These are phyloP conservation scores for Aspergillus luchuensis DNA, from an alignment of 2,329 filamentous ascomycete species.

Conservation along the genomic window DNA sequence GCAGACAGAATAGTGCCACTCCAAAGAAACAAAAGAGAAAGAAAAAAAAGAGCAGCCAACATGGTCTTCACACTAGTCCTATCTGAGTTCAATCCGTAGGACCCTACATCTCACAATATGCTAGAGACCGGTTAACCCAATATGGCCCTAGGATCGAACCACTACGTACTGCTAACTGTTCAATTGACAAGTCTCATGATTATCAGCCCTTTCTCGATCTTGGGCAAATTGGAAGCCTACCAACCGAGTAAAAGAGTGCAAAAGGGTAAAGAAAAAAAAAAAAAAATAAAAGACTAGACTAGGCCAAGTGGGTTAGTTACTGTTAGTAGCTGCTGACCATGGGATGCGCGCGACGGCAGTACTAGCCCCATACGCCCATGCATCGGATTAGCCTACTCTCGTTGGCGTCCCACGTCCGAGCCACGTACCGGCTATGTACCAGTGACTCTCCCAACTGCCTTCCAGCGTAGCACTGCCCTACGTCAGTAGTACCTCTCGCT, in stretches of 20 bases:
- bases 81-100: not conserved
- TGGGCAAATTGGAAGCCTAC: not conserved
- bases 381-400: not conserved
- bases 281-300: too few species aligned
- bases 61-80: not conserved
- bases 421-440: not conserved
- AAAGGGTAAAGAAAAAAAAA: too few species aligned
- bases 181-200: conserved; percentile 21
- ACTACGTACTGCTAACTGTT: not conserved
- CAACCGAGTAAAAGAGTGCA: too few species aligned
- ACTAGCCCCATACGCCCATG: conserved; percentile 3
- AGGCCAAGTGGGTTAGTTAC: too few species aligned
- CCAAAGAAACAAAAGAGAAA: not conserved
- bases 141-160: too few species aligned
- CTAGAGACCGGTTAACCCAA: not conserved
- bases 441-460: not conserved
- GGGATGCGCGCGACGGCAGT: not conserved
- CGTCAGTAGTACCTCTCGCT: not conserved
- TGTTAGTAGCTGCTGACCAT: not conserved
- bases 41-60: not conserved
- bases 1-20: not conserved
- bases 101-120: not conserved
- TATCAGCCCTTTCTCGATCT: conserved; percentile 4
- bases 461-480: not conserved
- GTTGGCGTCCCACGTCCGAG: not conserved